Evolutionary conservation across 148 eudicot genomes (phyloP).

Genomic region (Spergularia bocconei): DNA sequence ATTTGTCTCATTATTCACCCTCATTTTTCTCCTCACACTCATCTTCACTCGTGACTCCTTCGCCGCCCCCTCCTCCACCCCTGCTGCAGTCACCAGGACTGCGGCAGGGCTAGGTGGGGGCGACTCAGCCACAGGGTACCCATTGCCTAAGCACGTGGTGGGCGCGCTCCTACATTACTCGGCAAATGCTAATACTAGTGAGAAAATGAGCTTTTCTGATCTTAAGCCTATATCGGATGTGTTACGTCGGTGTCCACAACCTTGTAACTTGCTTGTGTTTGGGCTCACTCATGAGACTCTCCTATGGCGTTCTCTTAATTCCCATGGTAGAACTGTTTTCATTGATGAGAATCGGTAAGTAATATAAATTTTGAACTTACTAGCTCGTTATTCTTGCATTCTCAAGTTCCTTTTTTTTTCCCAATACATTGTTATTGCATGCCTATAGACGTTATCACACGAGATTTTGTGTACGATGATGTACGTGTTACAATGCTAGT

Average conservation of each 20-base stretch:
- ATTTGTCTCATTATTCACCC: constrained; percentile 32
- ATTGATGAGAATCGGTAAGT: constrained; percentile 34
- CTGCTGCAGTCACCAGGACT: background rate
- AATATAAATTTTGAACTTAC: too few relatives aligned
- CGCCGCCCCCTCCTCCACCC: constrained; percentile 12
- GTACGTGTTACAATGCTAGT: too few relatives aligned
- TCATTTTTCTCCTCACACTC: constrained; percentile 31
- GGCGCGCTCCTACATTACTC: constrained; percentile 35
- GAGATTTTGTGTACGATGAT: too few relatives aligned
- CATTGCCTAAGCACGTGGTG: constrained; percentile 25
- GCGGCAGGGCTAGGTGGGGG: constrained; percentile 4
- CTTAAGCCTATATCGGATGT: constrained; percentile 28
- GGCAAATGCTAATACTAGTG: constrained; percentile 23
- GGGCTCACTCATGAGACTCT: constrained; percentile 42
- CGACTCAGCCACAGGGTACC: background rate
- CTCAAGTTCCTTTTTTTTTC: too few relatives aligned
- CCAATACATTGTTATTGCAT: too few relatives aligned
- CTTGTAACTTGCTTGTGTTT: constrained; percentile 35
- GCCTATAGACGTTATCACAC: too few relatives aligned
- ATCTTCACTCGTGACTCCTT: constrained; percentile 26
- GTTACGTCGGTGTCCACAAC: constrained; percentile 31
- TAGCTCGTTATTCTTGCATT: too few relatives aligned
- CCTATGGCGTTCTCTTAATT: constrained; percentile 32
- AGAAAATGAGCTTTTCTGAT: constrained; percentile 25
- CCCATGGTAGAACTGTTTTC: constrained; percentile 32